Evolutionary conservation across 2,329 filamentous ascomycete genomes (phyloP).

Genomic region (Harringtonia aguacate): DNA sequence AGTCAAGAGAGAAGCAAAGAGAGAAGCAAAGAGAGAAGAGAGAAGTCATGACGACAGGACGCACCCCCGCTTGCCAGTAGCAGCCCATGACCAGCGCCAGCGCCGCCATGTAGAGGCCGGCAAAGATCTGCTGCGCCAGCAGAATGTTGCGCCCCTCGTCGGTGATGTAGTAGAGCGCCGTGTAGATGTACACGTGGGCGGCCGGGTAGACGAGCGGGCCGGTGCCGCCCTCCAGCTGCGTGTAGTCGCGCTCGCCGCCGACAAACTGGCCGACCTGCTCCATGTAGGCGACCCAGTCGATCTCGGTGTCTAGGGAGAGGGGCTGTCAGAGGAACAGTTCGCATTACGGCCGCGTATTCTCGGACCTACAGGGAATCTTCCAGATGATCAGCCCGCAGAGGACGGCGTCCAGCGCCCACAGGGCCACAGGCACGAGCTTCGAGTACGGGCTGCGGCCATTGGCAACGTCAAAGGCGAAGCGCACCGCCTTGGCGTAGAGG

Average conservation of each 20-base stretch:
- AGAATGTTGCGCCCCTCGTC: slow-evolving; percentile 64
- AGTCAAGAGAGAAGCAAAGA: neutral
- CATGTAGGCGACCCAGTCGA: slow-evolving; percentile 98
- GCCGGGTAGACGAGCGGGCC: slow-evolving; percentile 94
- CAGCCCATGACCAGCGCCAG: slow-evolving; percentile 70
- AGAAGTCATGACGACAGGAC: neutral
- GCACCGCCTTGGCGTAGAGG: slow-evolving; percentile 16
- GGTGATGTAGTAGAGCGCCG: slow-evolving; percentile 66
- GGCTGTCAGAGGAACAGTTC: neutral
- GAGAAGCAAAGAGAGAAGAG: neutral
- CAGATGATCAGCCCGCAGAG: slow-evolving; percentile 67
- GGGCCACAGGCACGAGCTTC: slow-evolving; percentile 40
- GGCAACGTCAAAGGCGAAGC: slow-evolving; percentile 29
- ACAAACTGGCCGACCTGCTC: slow-evolving; percentile 74
- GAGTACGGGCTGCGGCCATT: slow-evolving; percentile 40
- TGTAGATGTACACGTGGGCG: slow-evolving; percentile 87
- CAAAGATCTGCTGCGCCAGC: slow-evolving; percentile 77
- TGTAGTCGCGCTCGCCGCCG: slow-evolving; percentile 80
- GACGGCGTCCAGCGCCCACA: slow-evolving; percentile 59
- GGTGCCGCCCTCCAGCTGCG: slow-evolving; percentile 73
- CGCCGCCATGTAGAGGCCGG: slow-evolving; percentile 64
- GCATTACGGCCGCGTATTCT: no score
- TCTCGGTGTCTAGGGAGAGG: slow-evolving; percentile 68
- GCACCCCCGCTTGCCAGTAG: slow-evolving; percentile 63
- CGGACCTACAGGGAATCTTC: slow-evolving; percentile 67